Evolutionary conservation across 2,329 filamentous ascomycete genomes (phyloP).

Genomic region (Apiospora marii): DNA sequence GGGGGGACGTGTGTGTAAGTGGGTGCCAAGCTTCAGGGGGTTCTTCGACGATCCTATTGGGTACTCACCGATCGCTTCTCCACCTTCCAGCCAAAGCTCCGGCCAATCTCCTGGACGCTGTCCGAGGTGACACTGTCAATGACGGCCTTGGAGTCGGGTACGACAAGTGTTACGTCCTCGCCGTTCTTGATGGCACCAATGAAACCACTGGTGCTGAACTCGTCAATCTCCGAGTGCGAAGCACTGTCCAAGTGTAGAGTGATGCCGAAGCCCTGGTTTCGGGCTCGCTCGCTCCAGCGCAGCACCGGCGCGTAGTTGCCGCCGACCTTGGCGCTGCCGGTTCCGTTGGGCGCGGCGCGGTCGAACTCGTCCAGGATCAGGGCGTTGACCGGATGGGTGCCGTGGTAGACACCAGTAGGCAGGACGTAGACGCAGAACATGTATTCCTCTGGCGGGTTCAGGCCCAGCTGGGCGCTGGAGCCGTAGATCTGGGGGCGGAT

Average conservation of each 20-base stretch:
- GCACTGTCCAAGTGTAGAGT: conserved; percentile 92
- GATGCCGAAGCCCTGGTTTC: conserved; percentile 85
- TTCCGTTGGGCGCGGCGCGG: conserved; percentile 89
- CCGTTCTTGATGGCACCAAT: conserved; percentile 76
- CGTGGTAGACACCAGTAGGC: conserved; percentile 94
- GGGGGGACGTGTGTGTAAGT: neutral
- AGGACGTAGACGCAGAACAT: conserved; percentile 89
- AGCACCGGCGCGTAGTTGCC: conserved; percentile 96
- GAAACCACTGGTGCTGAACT: conserved; percentile 95
- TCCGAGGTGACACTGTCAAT: conserved; percentile 80
- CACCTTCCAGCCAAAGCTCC: conserved; percentile 82
- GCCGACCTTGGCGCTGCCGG: conserved; percentile 90
- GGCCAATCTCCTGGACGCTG: conserved; percentile 78
- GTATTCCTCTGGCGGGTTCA: conserved; percentile 90
- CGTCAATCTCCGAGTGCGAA: conserved; percentile 85
- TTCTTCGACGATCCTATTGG: neutral
- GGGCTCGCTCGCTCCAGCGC: conserved; percentile 83
- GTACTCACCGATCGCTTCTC: conserved; percentile 74
- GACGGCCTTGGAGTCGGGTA: conserved; percentile 87
- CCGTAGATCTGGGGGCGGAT: conserved; percentile 90
- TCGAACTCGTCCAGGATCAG: conserved; percentile 94
- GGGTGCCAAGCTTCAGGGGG: neutral
- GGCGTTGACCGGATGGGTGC: conserved; percentile 84
- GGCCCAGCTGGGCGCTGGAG: conserved; percentile 83
- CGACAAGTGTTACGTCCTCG: conserved; percentile 73